These are phyloP conservation scores for Actinomortierella ambigua DNA, from an alignment of 371 early-diverging fungal species.

Conservation along the genomic window DNA sequence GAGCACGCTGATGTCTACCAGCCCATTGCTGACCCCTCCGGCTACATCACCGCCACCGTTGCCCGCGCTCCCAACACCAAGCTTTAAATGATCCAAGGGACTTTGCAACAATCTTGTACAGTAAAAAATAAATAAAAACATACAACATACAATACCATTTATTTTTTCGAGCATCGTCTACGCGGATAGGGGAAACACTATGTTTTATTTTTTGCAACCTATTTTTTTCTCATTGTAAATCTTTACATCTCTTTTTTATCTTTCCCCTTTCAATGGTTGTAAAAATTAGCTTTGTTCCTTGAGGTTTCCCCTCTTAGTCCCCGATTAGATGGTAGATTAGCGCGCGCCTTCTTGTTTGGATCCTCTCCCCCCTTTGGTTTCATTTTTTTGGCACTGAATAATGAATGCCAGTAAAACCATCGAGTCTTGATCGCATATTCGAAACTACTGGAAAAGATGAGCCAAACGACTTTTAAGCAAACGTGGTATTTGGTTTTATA, in stretches of 20 bases:
- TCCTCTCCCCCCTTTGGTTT: too few species aligned
- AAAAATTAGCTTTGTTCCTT: not conserved
- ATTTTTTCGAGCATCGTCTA: slow-evolving; percentile 4
- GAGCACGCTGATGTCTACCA: slow-evolving; percentile 74
- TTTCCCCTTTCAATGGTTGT: not conserved
- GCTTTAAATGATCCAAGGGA: too few species aligned
- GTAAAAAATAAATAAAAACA: not conserved
- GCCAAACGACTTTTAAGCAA: too few species aligned
- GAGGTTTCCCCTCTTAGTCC: slow-evolving; percentile 3
- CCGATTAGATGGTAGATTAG: not conserved
- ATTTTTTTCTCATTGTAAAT: not conserved
- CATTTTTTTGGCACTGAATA: too few species aligned
- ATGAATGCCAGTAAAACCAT: too few species aligned
- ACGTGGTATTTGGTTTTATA: too few species aligned
- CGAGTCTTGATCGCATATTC: too few species aligned
- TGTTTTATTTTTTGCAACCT: not conserved
- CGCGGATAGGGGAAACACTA: slow-evolving; percentile 14
- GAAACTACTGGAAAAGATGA: too few species aligned
- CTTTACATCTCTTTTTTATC: not conserved
- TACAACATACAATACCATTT: not conserved
- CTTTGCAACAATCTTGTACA: too few species aligned
- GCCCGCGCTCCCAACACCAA: slow-evolving; percentile 51
- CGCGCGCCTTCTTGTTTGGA: too few species aligned
- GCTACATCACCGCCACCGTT: slow-evolving; percentile 75
- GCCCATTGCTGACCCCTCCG: slow-evolving; percentile 80